phyloP scores from a whole-genome alignment of 306 rosid genomes.

The Prunus fruticosa region DNA sequence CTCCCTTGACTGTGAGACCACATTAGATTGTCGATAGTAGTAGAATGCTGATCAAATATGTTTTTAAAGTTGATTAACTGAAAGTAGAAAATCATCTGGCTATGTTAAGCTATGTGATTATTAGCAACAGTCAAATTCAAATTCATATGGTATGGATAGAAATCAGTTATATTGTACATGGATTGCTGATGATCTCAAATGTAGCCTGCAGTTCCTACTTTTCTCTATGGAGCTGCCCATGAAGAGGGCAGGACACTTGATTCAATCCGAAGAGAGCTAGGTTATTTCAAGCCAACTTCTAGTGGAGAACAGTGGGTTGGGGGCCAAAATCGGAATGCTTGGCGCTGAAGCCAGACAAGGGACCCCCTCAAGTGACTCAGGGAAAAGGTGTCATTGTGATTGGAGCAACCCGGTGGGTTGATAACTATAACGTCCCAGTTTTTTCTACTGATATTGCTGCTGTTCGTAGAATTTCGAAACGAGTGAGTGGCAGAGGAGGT shows the following conservation, averaged over 20 bases:
- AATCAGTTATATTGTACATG: not conserved
- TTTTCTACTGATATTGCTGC: constrained; percentile 45
- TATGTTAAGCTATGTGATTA: no score
- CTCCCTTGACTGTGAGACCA: not conserved
- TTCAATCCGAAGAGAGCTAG: constrained; percentile 65
- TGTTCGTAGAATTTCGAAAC: constrained; percentile 46
- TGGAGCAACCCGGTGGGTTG: constrained; percentile 63
- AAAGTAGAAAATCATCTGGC: no score
- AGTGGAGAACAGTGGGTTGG: constrained; percentile 64
- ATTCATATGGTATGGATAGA: no score
- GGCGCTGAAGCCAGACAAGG: constrained; percentile 59
- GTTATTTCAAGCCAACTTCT: constrained; percentile 81
- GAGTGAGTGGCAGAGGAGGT: constrained; percentile 45
- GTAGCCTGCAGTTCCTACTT: constrained; percentile 65
- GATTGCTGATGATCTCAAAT: constrained; percentile 23
- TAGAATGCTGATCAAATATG: not conserved
- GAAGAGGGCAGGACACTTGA: constrained; percentile 71
- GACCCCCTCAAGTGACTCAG: constrained; percentile 52
- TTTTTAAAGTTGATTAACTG: no score
- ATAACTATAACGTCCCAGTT: constrained; percentile 75
- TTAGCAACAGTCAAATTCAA: not conserved
- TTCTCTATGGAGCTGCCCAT: constrained; percentile 79
- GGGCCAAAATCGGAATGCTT: constrained; percentile 41
- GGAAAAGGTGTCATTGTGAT: constrained; percentile 62
- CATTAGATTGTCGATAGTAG: not conserved